Percentiles rank a stretch among this genome's conserved stretches.
phyloP scores from a whole-genome alignment of 2,329 filamentous ascomycete species.

The Ceratocystis destructans region DNA sequence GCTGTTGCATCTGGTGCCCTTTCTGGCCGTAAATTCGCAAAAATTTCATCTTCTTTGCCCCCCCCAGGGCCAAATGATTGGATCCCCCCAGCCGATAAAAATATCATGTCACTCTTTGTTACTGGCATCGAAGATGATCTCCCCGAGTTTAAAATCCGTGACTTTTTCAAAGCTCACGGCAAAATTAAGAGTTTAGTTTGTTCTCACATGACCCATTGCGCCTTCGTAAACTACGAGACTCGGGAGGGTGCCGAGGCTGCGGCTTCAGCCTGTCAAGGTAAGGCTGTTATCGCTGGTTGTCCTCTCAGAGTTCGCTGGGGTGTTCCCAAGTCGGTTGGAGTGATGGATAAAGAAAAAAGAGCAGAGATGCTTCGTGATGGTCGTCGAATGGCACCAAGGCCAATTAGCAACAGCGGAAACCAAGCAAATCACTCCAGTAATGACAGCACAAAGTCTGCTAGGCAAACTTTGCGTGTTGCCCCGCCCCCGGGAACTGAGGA shows the following conservation, averaged over 20 bases:
- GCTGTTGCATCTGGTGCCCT: constrained; percentile 37
- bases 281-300: constrained; percentile 79
- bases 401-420: background rate
- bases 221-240: constrained; percentile 87
- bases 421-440: background rate
- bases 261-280: constrained; percentile 70
- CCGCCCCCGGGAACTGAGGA: constrained; percentile 68
- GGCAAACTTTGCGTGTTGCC: constrained; percentile 31
- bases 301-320: constrained; percentile 87
- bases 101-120: constrained; percentile 84
- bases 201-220: constrained; percentile 93
- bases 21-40: constrained; percentile 32
- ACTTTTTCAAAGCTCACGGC: constrained; percentile 79
- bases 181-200: constrained; percentile 87
- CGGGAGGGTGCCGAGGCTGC: constrained; percentile 76
- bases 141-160: constrained; percentile 78
- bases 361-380: constrained; percentile 68
- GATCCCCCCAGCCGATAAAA: constrained; percentile 65
- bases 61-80: constrained; percentile 68
- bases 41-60: constrained; percentile 26
- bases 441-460: background rate
- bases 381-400: constrained; percentile 21
- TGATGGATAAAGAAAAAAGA: constrained; percentile 75
- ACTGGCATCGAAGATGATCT: constrained; percentile 94
- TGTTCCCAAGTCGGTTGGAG: constrained; percentile 79